These are phyloP conservation scores for Neodidymelliopsis sp. DNA, from an alignment of 2,329 filamentous ascomycete genomes.

Conservation along the genomic window DNA sequence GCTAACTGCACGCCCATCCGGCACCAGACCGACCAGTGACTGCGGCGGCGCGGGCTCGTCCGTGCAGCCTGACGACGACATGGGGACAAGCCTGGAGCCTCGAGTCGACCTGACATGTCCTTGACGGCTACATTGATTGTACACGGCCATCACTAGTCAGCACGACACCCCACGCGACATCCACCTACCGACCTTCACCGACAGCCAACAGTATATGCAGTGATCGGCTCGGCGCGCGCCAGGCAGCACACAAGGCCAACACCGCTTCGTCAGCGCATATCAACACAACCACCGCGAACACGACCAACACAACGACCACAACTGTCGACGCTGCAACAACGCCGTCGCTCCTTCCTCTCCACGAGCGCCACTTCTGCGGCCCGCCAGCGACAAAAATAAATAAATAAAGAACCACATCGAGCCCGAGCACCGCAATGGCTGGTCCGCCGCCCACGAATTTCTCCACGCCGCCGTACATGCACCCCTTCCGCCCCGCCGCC, in stretches of 20 bases:
- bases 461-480: constrained; percentile 43
- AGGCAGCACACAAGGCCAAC: constrained; percentile 13
- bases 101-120: background rate
- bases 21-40: background rate
- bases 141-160: too few species aligned
- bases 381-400: constrained; percentile 1
- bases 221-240: constrained; percentile 3
- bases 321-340: background rate
- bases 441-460: constrained; percentile 37
- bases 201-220: constrained; percentile 5
- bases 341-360: background rate
- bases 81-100: too few species aligned
- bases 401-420: too few species aligned
- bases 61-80: background rate
- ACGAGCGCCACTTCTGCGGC: background rate
- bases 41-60: constrained; percentile 4
- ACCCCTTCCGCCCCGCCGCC: constrained; percentile 46
- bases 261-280: constrained; percentile 2
- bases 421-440: constrained; percentile 40
- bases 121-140: too few species aligned
- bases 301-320: background rate
- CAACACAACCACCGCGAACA: background rate
- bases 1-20: constrained; percentile 1
- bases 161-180: too few species aligned
- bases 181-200: too few species aligned